Evolutionary conservation across 2,329 filamentous ascomycete species (phyloP), one percentile per base, ranked within the genome.

Genomic region (Teratosphaeria epicoccoides): DNA sequence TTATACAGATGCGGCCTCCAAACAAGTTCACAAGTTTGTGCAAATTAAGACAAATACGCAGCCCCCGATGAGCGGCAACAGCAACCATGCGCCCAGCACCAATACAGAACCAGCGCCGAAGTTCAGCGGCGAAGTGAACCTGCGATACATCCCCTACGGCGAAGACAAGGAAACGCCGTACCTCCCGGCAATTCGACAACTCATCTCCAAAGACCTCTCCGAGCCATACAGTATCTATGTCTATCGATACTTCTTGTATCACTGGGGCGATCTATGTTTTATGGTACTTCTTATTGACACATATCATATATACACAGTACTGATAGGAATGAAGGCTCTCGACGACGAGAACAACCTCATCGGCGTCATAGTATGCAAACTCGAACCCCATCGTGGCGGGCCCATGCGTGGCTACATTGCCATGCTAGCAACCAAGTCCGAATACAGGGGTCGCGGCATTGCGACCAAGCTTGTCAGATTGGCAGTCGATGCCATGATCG

Each of bases 181-280:
- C 66, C 82, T 98, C 43, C 83, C 89, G 29, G 83, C 88, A 43
- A 96, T 98, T 70, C 84, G 91, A 51, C 84, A 90, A 52, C 74
- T 98, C 65, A 98, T 98, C 64, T 93, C 90, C 44, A 95, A 91
- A 64, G 93, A 97, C 67, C 78, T 98, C 47, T 97, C 91, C 61
- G 93, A 98, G 70, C 93, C 93, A 1, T 98, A 98, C 70, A 97
- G 91, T 71, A 97, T 98, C 67, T 98, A 98, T 73, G 93, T 98
- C 53, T 98, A 97, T 70, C 83, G 93, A 26, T 98, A 98, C 69
- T 98, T 98, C 63, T 75, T 98, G 17, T 95, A 94, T 66, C 89
- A 97, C 78, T 98, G 93, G 93, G 87, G 87, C 4, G 85, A 97
- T 65, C 74, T 98, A n/a, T 98, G 93, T 71, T 97, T 88, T 71